Conservation (phyloP, 768 basidiomycete species). For the Austroboletus festivus region DNA sequence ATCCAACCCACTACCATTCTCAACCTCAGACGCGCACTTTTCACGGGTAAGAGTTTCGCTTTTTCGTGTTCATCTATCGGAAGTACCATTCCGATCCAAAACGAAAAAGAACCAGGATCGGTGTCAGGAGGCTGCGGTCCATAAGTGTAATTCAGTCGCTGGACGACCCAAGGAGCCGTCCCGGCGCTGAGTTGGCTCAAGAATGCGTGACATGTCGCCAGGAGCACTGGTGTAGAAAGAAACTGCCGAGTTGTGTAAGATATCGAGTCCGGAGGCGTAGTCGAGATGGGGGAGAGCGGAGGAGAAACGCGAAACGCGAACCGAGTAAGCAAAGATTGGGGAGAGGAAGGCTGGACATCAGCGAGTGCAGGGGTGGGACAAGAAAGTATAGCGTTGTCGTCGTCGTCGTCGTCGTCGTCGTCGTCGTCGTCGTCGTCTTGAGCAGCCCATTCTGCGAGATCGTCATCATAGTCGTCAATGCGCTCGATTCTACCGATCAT, state of each 20-base stretch:
- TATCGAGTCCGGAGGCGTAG: constrained; percentile 1
- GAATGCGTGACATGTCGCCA: constrained; percentile 59
- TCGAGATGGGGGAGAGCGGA: constrained; percentile 1
- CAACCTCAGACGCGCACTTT: constrained; percentile 72
- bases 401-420: too few species aligned
- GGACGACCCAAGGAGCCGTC: constrained; percentile 90
- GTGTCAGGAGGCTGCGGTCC: constrained; percentile 63
- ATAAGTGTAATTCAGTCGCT: constrained; percentile 76
- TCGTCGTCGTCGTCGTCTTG: too few species aligned
- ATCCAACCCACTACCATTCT: constrained; percentile 93
- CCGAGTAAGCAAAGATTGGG: constrained; percentile 14
- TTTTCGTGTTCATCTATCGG: constrained; percentile 92
- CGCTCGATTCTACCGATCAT: constrained; percentile 78
- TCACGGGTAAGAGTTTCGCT: constrained; percentile 79
- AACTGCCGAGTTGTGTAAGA: constrained; percentile 7
- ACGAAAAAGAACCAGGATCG: constrained; percentile 72
- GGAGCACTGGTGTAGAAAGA: constrained; percentile 31
- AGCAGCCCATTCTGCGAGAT: constrained; percentile 27
- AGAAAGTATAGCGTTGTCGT: constrained; percentile 8
- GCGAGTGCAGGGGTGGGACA: too few species aligned
- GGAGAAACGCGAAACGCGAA: constrained; percentile 12
- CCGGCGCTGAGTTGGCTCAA: constrained; percentile 60
- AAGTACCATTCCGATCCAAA: constrained; percentile 88
- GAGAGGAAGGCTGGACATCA: constrained; percentile 8
- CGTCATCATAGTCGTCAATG: constrained; percentile 39